A percentile compares a stretch with the other conserved stretches of the same genome.
These are phyloP conservation scores for Cladosporium sp. DNA, from an alignment of 2,329 filamentous ascomycete species.

Conservation along the genomic window DNA sequence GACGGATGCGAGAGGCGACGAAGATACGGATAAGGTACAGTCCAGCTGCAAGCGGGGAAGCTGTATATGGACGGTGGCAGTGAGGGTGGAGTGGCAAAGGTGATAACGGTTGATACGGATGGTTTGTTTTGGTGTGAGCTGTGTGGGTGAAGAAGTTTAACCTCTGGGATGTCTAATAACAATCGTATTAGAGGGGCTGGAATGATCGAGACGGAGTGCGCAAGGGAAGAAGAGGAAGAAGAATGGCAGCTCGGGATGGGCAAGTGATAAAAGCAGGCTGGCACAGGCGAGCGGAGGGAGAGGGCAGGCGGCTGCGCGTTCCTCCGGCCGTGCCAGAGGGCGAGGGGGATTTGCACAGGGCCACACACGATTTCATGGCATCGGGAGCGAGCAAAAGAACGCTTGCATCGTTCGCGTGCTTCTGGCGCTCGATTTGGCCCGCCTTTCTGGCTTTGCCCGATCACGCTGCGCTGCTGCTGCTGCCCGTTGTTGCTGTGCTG, in stretches of 20 bases:
- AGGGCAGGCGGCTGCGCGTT: conserved; percentile 7
- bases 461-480: conserved; percentile 1
- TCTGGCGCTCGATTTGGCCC: conserved; percentile 1
- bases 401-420: conserved; percentile 8
- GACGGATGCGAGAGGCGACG: neutral
- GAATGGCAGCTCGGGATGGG: conserved; percentile 8
- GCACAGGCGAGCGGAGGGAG: neutral
- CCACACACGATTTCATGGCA: neutral
- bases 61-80: neutral
- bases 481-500: conserved; percentile 4
- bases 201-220: neutral
- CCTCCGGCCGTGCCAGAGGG: neutral
- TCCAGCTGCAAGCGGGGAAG: conserved; percentile 10
- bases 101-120: neutral
- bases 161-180: conserved; percentile 19
- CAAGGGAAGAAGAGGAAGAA: conserved; percentile 1
- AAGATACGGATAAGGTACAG: neutral
- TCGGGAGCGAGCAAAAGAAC: conserved; percentile 6
- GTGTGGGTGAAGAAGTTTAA: neutral
- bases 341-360: conserved; percentile 6
- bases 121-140: neutral
- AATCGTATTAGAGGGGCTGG: conserved; percentile 13
- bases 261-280: conserved; percentile 10
- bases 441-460: conserved; percentile 2
- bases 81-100: conserved; percentile 1